Percentiles rank a stretch among this genome's conserved stretches.
Conservation (phyloP, 805 yeast genomes). For the Wickerhamiella dianesei region DNA sequence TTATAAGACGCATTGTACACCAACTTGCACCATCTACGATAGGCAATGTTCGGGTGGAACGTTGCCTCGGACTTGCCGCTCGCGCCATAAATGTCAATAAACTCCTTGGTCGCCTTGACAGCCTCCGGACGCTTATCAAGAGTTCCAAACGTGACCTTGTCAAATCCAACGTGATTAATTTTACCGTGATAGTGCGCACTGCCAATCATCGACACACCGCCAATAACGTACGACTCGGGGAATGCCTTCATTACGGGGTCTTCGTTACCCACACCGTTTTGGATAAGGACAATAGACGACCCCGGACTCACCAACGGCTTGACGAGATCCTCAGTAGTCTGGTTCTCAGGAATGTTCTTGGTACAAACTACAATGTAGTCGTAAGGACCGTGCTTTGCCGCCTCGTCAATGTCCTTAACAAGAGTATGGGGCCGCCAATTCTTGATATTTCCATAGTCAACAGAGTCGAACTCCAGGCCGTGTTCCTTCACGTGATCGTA, state of each 20-base stretch:
- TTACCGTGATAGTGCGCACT: slow-evolving; percentile 40
- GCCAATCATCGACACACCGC: slow-evolving; percentile 54
- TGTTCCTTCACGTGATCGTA: slow-evolving; percentile 36
- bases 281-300: slow-evolving; percentile 44
- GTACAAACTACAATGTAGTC: slow-evolving; percentile 51
- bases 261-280: slow-evolving; percentile 55
- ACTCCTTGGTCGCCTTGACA: slow-evolving; percentile 29
- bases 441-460: slow-evolving; percentile 44
- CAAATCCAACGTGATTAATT: slow-evolving; percentile 39
- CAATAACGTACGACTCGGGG: slow-evolving; percentile 39
- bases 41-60: slow-evolving; percentile 34
- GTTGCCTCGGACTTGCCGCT: slow-evolving; percentile 29
- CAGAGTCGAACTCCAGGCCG: slow-evolving; percentile 50
- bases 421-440: slow-evolving; percentile 40
- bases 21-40: slow-evolving; percentile 51
- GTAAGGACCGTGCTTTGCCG: slow-evolving; percentile 30
- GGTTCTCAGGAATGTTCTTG: slow-evolving; percentile 53
- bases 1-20: slow-evolving; percentile 58
- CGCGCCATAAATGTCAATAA: slow-evolving; percentile 35
- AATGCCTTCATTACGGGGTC: slow-evolving; percentile 38
- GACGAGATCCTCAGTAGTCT: slow-evolving; percentile 38
- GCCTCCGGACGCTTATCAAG: slow-evolving; percentile 31
- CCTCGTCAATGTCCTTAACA: slow-evolving; percentile 31
- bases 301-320: slow-evolving; percentile 36
- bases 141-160: slow-evolving; percentile 38